A percentile compares a stretch with the other conserved stretches of the same genome.
Conservation (phyloP, 257 asterid genomes). For the Vinca minor region DNA sequence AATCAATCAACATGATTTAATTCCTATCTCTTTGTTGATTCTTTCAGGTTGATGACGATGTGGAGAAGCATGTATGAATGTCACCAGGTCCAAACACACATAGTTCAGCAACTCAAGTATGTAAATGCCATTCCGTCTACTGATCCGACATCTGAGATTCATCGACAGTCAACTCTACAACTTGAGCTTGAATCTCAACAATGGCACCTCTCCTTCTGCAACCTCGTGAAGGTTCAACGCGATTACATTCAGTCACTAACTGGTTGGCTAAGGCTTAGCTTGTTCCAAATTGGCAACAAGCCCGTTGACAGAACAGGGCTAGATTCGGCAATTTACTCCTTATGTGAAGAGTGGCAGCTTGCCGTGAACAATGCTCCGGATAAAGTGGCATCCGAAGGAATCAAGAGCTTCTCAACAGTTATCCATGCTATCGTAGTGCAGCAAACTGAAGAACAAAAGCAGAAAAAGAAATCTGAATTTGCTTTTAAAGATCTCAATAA, state of each 20-base stretch:
- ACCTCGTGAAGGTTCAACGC: slow-evolving; percentile 73
- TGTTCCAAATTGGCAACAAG: slow-evolving; percentile 62
- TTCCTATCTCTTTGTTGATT: not conserved
- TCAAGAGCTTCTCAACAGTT: slow-evolving; percentile 62
- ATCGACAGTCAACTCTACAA: slow-evolving; percentile 86
- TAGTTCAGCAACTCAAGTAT: slow-evolving; percentile 88
- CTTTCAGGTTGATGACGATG: slow-evolving; percentile 66
- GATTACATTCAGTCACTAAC: slow-evolving; percentile 75
- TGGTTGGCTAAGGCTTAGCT: slow-evolving; percentile 95
- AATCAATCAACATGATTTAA: too few species aligned
- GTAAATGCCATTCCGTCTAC: slow-evolving; percentile 50
- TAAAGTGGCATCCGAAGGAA: slow-evolving; percentile 89
- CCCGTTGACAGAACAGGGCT: slow-evolving; percentile 47
- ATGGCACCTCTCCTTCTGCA: slow-evolving; percentile 85
- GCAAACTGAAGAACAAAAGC: slow-evolving; percentile 80
- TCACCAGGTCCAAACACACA: slow-evolving; percentile 94
- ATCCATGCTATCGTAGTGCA: slow-evolving; percentile 79
- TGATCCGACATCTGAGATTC: slow-evolving; percentile 76
- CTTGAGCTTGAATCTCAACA: slow-evolving; percentile 95
- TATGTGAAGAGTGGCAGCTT: slow-evolving; percentile 96
- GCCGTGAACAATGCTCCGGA: slow-evolving; percentile 80
- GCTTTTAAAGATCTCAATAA: slow-evolving; percentile 79
- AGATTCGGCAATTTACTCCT: slow-evolving; percentile 63
- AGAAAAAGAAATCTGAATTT: slow-evolving; percentile 58
- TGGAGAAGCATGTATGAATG: slow-evolving; percentile 99